A percentile compares a stretch with the other conserved stretches of the same genome.
Conservation (phyloP, 108 stramenopile genomes). For the Epipyxis sp. region DNA sequence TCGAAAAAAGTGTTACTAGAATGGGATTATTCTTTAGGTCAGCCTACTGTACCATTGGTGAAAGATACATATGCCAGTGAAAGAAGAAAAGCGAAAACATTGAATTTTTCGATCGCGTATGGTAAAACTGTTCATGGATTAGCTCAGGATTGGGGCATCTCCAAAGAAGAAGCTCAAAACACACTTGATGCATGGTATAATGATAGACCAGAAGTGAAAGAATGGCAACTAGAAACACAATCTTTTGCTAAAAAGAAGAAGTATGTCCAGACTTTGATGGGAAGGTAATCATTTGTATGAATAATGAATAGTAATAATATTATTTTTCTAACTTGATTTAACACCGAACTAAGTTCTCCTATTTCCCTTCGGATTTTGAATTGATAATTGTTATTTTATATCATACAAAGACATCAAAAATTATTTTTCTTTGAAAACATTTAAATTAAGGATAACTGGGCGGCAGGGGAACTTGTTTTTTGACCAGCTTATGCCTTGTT, state of each 20-base stretch:
- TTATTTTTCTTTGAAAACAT: too few relatives aligned
- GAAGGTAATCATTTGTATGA: too few relatives aligned
- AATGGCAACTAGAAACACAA: conserved; percentile 85
- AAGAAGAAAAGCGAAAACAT: conserved; percentile 92
- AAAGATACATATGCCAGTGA: conserved; percentile 97
- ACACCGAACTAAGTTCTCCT: too few relatives aligned
- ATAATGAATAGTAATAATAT: background rate
- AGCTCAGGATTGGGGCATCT: conserved; percentile 91
- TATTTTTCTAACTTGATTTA: conserved; percentile 9
- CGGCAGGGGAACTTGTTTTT: too few relatives aligned
- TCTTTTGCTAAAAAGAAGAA: conserved; percentile 63
- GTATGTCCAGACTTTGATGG: conserved; percentile 87
- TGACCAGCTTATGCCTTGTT: background rate
- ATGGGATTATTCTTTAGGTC: conserved; percentile 85
- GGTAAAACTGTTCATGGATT: conserved; percentile 97
- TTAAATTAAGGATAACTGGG: too few relatives aligned
- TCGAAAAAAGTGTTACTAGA: conserved; percentile 89
- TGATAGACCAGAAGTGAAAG: conserved; percentile 84
- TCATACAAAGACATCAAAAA: too few relatives aligned
- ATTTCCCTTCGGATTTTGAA: too few relatives aligned
- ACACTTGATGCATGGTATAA: conserved; percentile 92
- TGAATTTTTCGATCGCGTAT: conserved; percentile 99
- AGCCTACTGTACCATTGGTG: conserved; percentile 79
- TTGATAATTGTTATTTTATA: too few relatives aligned
- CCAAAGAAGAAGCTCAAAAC: conserved; percentile 75